These are phyloP conservation scores for Yarrowia yakushimensis DNA, from an alignment of 805 yeast genomes.

Conservation along the genomic window DNA sequence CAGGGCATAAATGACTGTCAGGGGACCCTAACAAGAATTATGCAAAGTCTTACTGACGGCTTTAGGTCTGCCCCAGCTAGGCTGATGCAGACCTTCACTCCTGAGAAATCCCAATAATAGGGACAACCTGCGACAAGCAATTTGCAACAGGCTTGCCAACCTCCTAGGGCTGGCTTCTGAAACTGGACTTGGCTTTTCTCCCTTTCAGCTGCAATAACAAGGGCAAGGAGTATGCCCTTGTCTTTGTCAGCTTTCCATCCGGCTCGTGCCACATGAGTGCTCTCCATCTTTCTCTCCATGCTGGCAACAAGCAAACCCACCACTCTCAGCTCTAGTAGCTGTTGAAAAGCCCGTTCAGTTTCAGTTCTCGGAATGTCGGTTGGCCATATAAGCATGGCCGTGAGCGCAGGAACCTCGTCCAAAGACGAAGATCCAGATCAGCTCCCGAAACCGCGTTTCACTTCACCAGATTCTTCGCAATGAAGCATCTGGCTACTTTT, in stretches of 20 bases:
- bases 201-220: background rate
- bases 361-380: slow-evolving; percentile 19
- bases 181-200: background rate
- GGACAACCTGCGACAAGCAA: slow-evolving; percentile 11
- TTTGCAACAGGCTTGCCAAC: background rate
- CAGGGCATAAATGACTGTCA: slow-evolving; percentile 4
- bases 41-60: slow-evolving; percentile 20
- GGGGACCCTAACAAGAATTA: background rate
- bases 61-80: background rate
- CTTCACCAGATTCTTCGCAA: background rate
- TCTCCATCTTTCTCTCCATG: background rate
- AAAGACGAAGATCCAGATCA: background rate
- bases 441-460: background rate
- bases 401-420: background rate
- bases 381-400: background rate
- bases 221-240: background rate
- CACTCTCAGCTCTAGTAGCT: background rate
- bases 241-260: background rate
- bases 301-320: background rate
- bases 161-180: background rate
- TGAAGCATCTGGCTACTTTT: background rate
- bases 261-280: background rate
- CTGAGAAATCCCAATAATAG: background rate
- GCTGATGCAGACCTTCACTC: background rate
- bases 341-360: background rate